Conservation (phyloP, 495 filamentous ascomycete genomes). For the Letharia lupina region DNA sequence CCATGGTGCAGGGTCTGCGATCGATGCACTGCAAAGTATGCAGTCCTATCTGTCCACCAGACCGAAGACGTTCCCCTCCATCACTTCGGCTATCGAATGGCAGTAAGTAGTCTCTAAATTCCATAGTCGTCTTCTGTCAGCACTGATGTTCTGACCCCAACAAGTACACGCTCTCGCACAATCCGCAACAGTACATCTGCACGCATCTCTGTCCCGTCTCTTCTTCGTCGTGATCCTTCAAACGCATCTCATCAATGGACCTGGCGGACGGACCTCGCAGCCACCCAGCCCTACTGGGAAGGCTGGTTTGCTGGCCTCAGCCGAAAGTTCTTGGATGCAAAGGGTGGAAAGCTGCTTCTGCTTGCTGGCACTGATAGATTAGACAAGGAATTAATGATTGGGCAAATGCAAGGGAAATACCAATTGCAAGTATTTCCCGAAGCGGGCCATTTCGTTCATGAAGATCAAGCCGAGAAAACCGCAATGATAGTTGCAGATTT, state of each 20-base stretch:
- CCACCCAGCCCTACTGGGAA: conserved; percentile 88
- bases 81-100: conserved; percentile 84
- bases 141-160: conserved; percentile 6
- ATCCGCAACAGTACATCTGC: conserved; percentile 76
- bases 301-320: conserved; percentile 87
- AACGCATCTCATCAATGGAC: conserved; percentile 49
- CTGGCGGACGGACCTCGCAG: conserved; percentile 79
- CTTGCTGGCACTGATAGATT: conserved; percentile 90
- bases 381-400: conserved; percentile 92
- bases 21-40: conserved; percentile 96
- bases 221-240: conserved; percentile 49
- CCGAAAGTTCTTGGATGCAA: conserved; percentile 73
- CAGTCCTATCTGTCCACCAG: conserved; percentile 78
- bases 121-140: conserved; percentile 6
- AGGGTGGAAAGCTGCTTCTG: conserved; percentile 81
- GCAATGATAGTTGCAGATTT: conserved; percentile 82
- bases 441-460: conserved; percentile 81
- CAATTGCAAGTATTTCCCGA: conserved; percentile 91
- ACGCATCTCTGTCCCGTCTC: conserved; percentile 74
- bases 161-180: conserved; percentile 70
- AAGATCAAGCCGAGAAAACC: conserved; percentile 84
- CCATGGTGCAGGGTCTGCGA: conserved; percentile 46
- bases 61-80: conserved; percentile 65
- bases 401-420: conserved; percentile 99
- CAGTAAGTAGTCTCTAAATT: conserved; percentile 47